Percentiles rank a stretch among this genome's conserved stretches.
Conservation (phyloP, 2,329 filamentous ascomycete species). For the Colletotrichum sp. region DNA sequence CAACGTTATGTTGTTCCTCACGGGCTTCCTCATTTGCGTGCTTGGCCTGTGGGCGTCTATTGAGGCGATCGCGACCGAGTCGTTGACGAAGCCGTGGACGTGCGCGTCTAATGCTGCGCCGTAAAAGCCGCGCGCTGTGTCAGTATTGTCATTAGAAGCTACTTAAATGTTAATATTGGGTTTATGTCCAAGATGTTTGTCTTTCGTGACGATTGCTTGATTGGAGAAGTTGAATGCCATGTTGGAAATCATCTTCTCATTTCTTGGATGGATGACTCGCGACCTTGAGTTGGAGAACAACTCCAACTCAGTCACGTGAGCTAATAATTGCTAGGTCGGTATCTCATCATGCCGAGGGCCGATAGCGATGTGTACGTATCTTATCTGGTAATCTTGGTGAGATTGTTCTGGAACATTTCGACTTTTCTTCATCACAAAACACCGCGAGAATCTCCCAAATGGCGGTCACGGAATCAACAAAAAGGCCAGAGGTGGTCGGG, state of each 20-base stretch:
- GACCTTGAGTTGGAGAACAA: neutral
- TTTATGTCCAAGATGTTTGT: neutral
- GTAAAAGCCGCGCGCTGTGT: neutral
- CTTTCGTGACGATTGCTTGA: neutral
- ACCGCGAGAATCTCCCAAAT: neutral
- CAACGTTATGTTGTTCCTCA: constrained; percentile 36
- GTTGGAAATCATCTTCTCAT: neutral
- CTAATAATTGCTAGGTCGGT: rapidly evolving
- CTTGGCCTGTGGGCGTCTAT: constrained; percentile 45
- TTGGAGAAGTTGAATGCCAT: neutral
- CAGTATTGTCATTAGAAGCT: neutral
- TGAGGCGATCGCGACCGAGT: constrained; percentile 36
- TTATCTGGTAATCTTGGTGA: neutral
- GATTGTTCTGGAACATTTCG: neutral
- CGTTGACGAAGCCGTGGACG: constrained; percentile 37
- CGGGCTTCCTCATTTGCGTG: constrained; percentile 39
- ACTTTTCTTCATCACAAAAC: neutral
- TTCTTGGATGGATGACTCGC: neutral
- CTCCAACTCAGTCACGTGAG: neutral
- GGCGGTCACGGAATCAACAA: constrained; percentile 4
- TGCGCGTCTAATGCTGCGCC: constrained; percentile 33
- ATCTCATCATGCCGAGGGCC: neutral
- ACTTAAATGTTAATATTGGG: neutral
- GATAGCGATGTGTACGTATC: neutral
- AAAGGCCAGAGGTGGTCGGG: constrained; percentile 24